These are phyloP conservation scores for Rhizophagus prolifer DNA, from an alignment of 192 early-diverging fungal species.

Conservation along the genomic window DNA sequence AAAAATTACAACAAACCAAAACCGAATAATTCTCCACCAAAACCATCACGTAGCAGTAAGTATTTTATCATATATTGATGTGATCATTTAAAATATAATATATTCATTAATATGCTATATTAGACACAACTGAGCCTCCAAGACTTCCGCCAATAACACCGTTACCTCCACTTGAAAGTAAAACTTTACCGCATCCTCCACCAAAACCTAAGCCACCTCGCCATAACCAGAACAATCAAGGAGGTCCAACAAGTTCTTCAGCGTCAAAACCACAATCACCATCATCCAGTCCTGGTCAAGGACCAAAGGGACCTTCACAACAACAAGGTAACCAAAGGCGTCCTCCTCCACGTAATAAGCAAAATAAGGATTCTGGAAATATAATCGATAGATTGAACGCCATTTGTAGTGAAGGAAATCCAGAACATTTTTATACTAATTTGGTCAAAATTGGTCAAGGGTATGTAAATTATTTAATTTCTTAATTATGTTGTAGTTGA, in stretches of 20 bases:
- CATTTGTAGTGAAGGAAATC: constrained; percentile 87
- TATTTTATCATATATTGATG: background rate
- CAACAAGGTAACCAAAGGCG: constrained; percentile 47
- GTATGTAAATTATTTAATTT: constrained; percentile 38
- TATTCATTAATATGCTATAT: background rate
- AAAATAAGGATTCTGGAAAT: constrained; percentile 65
- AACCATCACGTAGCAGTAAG: constrained; percentile 8
- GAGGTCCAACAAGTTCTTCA: background rate
- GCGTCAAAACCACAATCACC: constrained; percentile 16
- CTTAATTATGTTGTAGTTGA: background rate
- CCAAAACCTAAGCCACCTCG: constrained; percentile 26
- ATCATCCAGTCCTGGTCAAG: constrained; percentile 32
- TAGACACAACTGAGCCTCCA: constrained; percentile 13
- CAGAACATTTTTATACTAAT: constrained; percentile 79
- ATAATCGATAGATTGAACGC: constrained; percentile 79
- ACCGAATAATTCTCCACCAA: background rate
- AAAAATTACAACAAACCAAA: background rate
- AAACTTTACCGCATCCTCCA: constrained; percentile 3
- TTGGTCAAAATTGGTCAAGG: constrained; percentile 91
- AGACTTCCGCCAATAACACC: constrained; percentile 22
- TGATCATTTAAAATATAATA: background rate
- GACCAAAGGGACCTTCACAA: constrained; percentile 33
- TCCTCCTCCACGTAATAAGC: constrained; percentile 54
- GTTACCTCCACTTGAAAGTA: constrained; percentile 25
- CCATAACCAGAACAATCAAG: constrained; percentile 31